Percentiles rank a stretch among this genome's conserved stretches.
Conservation (phyloP, 2,329 filamentous ascomycete genomes). For the Cytospora schulzeri region DNA sequence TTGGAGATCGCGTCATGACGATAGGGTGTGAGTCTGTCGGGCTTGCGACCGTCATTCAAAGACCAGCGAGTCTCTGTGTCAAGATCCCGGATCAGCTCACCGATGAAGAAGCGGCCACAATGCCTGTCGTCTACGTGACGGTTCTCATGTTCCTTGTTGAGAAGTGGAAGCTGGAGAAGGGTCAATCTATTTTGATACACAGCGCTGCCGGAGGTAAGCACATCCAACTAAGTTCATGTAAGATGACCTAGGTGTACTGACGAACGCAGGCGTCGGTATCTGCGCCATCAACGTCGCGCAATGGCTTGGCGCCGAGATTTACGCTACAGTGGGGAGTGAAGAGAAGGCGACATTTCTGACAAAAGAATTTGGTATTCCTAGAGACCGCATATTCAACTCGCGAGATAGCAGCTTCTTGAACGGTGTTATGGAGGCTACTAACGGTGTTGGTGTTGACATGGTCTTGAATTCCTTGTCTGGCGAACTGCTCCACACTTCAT, state of each 20-base stretch:
- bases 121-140: slow-evolving; percentile 9
- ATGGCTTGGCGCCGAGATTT: slow-evolving; percentile 33
- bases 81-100: slow-evolving; percentile 8
- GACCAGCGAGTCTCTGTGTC: background rate
- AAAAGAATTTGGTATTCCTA: slow-evolving; percentile 34
- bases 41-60: background rate
- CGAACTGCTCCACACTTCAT: slow-evolving; percentile 30
- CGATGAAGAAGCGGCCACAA: slow-evolving; percentile 8
- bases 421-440: slow-evolving; percentile 31
- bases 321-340: slow-evolving; percentile 36
- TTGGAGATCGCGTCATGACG: slow-evolving; percentile 16
- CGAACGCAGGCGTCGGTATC: slow-evolving; percentile 31
- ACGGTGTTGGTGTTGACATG: slow-evolving; percentile 30
- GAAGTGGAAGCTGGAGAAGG: slow-evolving; percentile 33
- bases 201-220: slow-evolving; percentile 24
- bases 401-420: slow-evolving; percentile 32
- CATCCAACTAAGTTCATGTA: too few relatives aligned
- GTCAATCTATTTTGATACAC: slow-evolving; percentile 34
- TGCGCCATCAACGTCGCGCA: slow-evolving; percentile 2
- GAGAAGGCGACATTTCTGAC: slow-evolving; percentile 33
- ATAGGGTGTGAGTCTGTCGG: background rate
- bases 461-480: slow-evolving; percentile 31
- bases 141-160: slow-evolving; percentile 28
- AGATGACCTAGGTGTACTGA: too few relatives aligned
- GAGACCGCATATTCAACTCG: slow-evolving; percentile 34